Conservation (phyloP, 2,329 filamentous ascomycete genomes). For the Fusarium torreyae region DNA sequence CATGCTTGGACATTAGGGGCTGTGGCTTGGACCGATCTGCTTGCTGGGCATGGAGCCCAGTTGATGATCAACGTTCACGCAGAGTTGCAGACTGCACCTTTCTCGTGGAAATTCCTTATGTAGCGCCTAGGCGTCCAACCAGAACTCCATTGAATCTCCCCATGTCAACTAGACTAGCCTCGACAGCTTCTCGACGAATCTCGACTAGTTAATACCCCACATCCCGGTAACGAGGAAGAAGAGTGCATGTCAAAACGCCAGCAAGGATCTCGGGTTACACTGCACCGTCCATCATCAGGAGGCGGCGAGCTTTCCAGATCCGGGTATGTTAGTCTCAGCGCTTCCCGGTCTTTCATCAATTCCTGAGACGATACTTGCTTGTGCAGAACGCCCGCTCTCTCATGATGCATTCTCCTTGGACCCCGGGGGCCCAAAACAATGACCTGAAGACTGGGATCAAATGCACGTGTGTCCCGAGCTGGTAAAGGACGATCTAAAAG, state of each 20-base stretch:
- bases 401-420: conserved; percentile 29
- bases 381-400: conserved; percentile 19
- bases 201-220: conserved; percentile 26
- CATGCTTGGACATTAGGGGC: conserved; percentile 24
- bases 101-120: conserved; percentile 8
- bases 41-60: conserved; percentile 17
- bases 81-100: conserved; percentile 16
- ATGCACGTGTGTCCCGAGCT: conserved; percentile 44
- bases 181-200: conserved; percentile 14
- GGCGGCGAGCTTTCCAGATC: conserved; percentile 22
- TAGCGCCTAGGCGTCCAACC: conserved; percentile 20
- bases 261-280: conserved; percentile 39
- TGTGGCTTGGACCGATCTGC: conserved; percentile 40
- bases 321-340: conserved; percentile 22
- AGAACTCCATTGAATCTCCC: conserved; percentile 8
- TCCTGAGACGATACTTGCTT: conserved; percentile 30
- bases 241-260: conserved; percentile 26
- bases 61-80: conserved; percentile 27
- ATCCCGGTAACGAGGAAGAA: conserved; percentile 29
- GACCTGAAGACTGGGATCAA: conserved; percentile 35
- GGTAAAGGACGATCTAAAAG: conserved; percentile 42
- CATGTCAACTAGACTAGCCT: conserved; percentile 3
- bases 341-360: conserved; percentile 17
- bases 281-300: conserved; percentile 29
- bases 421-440: conserved; percentile 21